Base-by-base conservation (phyloP, 2,329 filamentous ascomycete species). In the Colletotrichum costaricense region DNA sequence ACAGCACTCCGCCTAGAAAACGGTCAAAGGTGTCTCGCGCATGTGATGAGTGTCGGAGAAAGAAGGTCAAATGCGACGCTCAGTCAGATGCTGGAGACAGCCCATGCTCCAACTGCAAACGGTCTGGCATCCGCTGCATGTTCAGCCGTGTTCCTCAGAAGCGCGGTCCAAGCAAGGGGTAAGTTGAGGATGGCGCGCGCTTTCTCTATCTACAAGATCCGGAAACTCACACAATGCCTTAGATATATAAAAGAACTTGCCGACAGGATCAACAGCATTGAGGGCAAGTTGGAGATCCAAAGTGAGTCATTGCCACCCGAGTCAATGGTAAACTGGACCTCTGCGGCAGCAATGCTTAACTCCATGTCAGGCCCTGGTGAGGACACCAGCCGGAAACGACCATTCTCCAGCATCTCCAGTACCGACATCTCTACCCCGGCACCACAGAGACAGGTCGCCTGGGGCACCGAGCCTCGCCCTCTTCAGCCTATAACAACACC, bases 181-280 rank as follows among this genome's bases (percentile, higher is more conserved):
- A 88, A 78, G 85, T 75, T 28, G 38, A 11, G n/a, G 28, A 72
- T 28, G 14, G 12, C 35, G 16, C 9, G 76, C 69, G 26, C 63
- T 33, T 26, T n/a, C 28, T 26, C 19, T 5, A 28, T 35, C 19
- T 30, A 24, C 14, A 46, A 14, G 38, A 35, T 49, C 62, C 12
- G 66, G 67, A 67, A 42, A 35, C 75, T 77, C 60, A 77, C 75
- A 68, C 73, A 33, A 64, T 5, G 14, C 6, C 6, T n/a, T 78
- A 94, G 92, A 19, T 97, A 97, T 78, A 98, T 98, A 81, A 97
- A 97, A 80, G 95, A 97, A 81, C 88, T 98, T 26, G 94, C 95
- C 28, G 95, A 97, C 79, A 88, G 95, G 30, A 91, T 98, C 72
- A 92, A 95, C 78, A 92, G 90, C 56, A 92, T 98, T 58, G 95